Conservation (phyloP, 164 flowering plant genomes). For the Stephania cephalantha region DNA sequence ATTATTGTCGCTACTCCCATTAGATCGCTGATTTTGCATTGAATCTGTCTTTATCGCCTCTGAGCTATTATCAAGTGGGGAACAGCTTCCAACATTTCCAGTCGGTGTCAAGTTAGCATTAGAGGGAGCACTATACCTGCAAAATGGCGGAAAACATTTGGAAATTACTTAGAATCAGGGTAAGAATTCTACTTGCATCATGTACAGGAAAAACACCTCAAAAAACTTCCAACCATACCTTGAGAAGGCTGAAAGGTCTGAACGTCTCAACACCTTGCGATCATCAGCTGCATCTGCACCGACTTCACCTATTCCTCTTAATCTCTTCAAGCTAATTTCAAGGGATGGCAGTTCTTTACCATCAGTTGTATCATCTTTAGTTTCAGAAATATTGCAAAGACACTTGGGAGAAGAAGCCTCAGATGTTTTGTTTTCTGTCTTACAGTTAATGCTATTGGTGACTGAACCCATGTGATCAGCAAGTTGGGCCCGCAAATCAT, state of each 20-base stretch:
- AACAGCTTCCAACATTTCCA: conserved; percentile 58
- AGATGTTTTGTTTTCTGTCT: conserved; percentile 17
- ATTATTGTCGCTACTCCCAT: conserved; percentile 48
- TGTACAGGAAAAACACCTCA: background rate
- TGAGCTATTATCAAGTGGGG: conserved; percentile 47
- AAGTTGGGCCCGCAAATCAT: conserved; percentile 16
- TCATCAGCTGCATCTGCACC: conserved; percentile 28
- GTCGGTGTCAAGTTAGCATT: conserved; percentile 45
- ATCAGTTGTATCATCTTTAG: conserved; percentile 24
- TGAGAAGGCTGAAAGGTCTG: conserved; percentile 73
- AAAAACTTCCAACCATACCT: conserved; percentile 33
- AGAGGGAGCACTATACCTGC: conserved; percentile 58
- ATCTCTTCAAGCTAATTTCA: conserved; percentile 48
- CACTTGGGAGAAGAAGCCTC: conserved; percentile 19
- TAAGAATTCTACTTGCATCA: background rate
- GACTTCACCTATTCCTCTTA: conserved; percentile 30
- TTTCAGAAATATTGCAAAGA: conserved; percentile 21
- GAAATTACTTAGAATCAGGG: background rate
- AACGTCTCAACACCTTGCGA: conserved; percentile 53
- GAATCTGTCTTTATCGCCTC: conserved; percentile 40
- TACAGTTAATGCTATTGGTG: conserved; percentile 20
- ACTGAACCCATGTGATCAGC: conserved; percentile 16
- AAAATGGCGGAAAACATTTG: conserved; percentile 1
- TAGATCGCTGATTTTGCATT: conserved; percentile 38
- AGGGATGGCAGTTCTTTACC: conserved; percentile 40